Base-by-base conservation (phyloP, 1,284 basidiomycete species). In the Cutaneotrichosporon dermatis region DNA sequence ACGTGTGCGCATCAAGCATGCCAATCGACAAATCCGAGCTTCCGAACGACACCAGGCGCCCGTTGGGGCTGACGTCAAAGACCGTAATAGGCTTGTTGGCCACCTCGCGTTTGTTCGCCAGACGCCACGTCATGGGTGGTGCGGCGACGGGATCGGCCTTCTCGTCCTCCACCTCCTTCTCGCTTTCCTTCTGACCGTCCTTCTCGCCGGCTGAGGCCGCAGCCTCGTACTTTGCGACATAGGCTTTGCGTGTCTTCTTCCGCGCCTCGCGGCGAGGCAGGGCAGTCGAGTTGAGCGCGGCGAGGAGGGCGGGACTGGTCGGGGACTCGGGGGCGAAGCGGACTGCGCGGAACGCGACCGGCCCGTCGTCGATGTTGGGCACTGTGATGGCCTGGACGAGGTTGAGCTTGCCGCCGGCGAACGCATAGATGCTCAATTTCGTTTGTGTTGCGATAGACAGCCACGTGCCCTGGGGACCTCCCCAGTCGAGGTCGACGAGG, bases 31-130 rank as follows among this genome's bases (percentile, higher is more conserved):
- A 82, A 76, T 98, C 92, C 9, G 93, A 94, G 6, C 86, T 87
- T 4, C 93, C 94, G 69, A 87, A 92, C 0, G 89, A 92, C 6
- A 99, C 76, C 45, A 90, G 80, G 58, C 83, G 85, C 0, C 96
- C 95, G 70, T 93, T 85, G 43, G 84, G 89, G 90, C 90, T 93
- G 53, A 92, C 78, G 70, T 92, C 90, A 72, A 96, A 88, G 66
- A 87, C 88, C 4, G 93, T 95, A 41, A 94, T 73, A 11, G 88
- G 88, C 66, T 87, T 86, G 63, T 88, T 86, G 15, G 87, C 85
- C 6, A 92, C 72, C 43, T 79, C 79, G 40, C 79, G 68, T 60
- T 76, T 73, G 15, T 68, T 69, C 10, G 73, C 55, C 1, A 80
- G 66, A 54, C 73, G 75, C 80, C 80, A 81, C 45, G 73, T 70